Percentiles rank a stretch among this genome's conserved stretches.
Evolutionary conservation across 306 rosid species (phyloP).

Genomic region (Amphicarpaea edgeworthii): DNA sequence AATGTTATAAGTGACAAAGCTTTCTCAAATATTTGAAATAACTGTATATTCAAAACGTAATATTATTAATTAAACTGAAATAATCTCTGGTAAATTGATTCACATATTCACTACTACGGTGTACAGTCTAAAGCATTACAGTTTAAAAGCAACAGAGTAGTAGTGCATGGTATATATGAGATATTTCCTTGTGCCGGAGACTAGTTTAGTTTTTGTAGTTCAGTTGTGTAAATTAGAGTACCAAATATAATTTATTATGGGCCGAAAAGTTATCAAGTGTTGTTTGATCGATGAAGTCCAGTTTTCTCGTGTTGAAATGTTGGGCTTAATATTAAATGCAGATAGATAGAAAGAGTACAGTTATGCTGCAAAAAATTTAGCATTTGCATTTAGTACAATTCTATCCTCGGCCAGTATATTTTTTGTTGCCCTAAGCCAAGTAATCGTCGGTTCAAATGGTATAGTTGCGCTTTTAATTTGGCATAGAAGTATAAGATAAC

Average conservation of each 20-base stretch:
- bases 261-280: background rate
- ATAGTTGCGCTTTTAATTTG: too few species aligned
- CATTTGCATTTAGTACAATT: too few species aligned
- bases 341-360: background rate
- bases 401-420: too few species aligned
- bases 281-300: conserved; percentile 47
- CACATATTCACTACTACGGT: too few species aligned
- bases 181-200: conserved; percentile 8
- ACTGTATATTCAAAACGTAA: too few species aligned
- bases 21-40: too few species aligned
- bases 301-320: background rate
- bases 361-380: too few species aligned
- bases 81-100: background rate
- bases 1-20: too few species aligned
- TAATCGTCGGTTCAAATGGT: too few species aligned
- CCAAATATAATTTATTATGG: conserved; percentile 16
- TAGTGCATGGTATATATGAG: background rate
- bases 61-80: background rate
- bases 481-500: too few species aligned
- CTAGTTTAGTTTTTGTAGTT: background rate
- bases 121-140: too few species aligned
- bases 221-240: conserved; percentile 8
- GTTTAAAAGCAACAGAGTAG: too few species aligned
- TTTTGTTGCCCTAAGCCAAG: background rate
- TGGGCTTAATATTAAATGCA: conserved; percentile 42